Percentiles rank a stretch among this genome's conserved stretches.
Evolutionary conservation across 1,284 basidiomycete genomes (phyloP).

Genomic region (Porogramme epimiltina): DNA sequence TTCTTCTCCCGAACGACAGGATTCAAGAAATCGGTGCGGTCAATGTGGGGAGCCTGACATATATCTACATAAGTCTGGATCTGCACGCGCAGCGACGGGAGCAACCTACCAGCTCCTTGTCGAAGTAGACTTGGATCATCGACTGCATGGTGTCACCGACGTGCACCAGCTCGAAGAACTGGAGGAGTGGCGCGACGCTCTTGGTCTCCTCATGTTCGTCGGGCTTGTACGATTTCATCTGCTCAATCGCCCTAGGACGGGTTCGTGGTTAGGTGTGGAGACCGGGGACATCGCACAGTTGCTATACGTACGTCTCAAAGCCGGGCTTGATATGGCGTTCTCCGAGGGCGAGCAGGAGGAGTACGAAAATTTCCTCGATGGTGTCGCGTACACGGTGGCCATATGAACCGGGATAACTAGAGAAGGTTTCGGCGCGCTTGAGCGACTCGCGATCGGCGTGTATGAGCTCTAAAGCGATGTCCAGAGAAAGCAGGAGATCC

Average conservation of each 20-base stretch:
- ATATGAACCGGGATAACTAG: conserved; percentile 81
- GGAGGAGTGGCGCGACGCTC: conserved; percentile 87
- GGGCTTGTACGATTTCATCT: conserved; percentile 88
- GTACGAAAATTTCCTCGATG: conserved; percentile 90
- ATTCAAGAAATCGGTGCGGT: conserved; percentile 93
- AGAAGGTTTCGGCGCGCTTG: conserved; percentile 91
- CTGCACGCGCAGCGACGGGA: not conserved
- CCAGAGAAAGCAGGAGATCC: conserved; percentile 89
- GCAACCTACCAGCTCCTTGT: conserved; percentile 81
- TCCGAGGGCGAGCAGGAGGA: conserved; percentile 78
- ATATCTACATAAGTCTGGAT: conserved; percentile 1
- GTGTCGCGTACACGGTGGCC: conserved; percentile 84
- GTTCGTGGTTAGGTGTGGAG: not conserved
- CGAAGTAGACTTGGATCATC: conserved; percentile 98
- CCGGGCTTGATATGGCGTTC: conserved; percentile 86
- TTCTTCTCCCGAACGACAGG: conserved; percentile 95
- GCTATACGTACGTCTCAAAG: conserved; percentile 67
- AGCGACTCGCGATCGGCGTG: conserved; percentile 89
- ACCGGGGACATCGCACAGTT: no score
- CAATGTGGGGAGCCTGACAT: conserved; percentile 77
- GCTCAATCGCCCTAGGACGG: conserved; percentile 78
- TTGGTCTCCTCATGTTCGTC: conserved; percentile 78
- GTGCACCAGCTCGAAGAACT: conserved; percentile 98
- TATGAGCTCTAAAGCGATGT: conserved; percentile 89
- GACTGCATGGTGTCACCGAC: conserved; percentile 97